Base-by-base conservation (phyloP, 2,329 filamentous ascomycete species). In the Rutstroemia sp. region DNA sequence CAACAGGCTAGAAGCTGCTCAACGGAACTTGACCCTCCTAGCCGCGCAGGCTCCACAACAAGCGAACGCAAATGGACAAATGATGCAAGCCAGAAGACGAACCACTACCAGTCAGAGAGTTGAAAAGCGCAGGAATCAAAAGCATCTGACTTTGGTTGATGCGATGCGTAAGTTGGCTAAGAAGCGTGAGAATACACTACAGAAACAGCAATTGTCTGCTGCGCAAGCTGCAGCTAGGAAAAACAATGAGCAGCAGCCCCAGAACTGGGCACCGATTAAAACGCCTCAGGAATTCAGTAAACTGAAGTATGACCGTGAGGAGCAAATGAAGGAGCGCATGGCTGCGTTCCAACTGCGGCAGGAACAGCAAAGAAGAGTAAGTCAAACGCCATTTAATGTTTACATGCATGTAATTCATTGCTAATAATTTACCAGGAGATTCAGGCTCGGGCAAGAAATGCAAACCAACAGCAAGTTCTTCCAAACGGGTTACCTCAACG, bases 131-230 rank as follows among this genome's bases (percentile, higher is more conserved):
- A 85, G 90, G 62, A 90, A 90, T 61, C 88, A 91, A 61, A 90
- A 91, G 67, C 90, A 96, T 67, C 76, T 97, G 57, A 88, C 88
- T 47, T 79, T 97, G 66, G 86, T 99, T 63, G 92, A 97, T 72
- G 89, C 89, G 3, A 96, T 97, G 90, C 83, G 92, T 44, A 99
- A 97, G 70, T 72, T 96, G 49, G 92, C 92, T 0, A 95, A 96
- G 77, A 97, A 96, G 73, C 83, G 92, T 25, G 94, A 99, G 73
- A 87, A 88, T 10, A 80, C 83, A 25, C 76, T 84, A 27, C 90
- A 94, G 69, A 97, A 97, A 75, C 89, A 94, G 69, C 88, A 92
- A 67, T 90, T 96, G 69, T 80, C 83, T 58, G 82, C 86, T 10
- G 81, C 82, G 60, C 82, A 90, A 56, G 89, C 90, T 49, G 87